These are phyloP conservation scores for Nakazawaea peltata DNA, from an alignment of 805 yeast genomes.

Conservation along the genomic window DNA sequence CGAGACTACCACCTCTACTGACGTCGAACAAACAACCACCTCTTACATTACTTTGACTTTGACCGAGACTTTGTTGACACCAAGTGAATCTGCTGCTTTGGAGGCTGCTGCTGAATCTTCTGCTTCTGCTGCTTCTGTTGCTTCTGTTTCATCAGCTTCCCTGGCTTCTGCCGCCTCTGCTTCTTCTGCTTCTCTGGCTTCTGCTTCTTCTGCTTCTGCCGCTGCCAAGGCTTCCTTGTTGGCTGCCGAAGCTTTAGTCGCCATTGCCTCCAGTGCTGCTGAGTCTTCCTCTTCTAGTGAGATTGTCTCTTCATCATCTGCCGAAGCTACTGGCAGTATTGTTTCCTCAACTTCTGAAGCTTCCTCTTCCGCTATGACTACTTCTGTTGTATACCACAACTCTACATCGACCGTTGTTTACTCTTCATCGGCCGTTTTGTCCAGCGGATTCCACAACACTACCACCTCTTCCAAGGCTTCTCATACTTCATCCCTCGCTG, in stretches of 20 bases:
- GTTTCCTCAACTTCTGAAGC: constrained; percentile 12
- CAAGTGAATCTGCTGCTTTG: constrained; percentile 31
- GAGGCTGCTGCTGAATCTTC: constrained; percentile 23
- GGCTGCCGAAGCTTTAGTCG: constrained; percentile 30
- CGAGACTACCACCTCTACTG: constrained; percentile 1
- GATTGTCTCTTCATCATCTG: not conserved
- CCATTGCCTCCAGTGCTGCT: constrained; percentile 30
- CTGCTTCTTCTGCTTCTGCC: constrained; percentile 14
- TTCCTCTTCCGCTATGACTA: not conserved
- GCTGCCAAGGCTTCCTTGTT: constrained; percentile 18
- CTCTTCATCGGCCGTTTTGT: constrained; percentile 14
- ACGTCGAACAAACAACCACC: constrained; percentile 28
- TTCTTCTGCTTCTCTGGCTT: constrained; percentile 14
- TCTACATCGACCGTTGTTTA: constrained; percentile 15
- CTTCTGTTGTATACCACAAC: constrained; percentile 10
- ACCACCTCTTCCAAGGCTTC: constrained; percentile 19
- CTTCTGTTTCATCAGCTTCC: constrained; percentile 22
- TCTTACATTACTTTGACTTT: constrained; percentile 34
- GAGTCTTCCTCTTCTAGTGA: constrained; percentile 9
- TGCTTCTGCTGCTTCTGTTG: constrained; percentile 30
- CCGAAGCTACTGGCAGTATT: not conserved
- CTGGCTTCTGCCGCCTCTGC: constrained; percentile 18
- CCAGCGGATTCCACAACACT: constrained; percentile 10
- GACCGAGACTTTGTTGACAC: constrained; percentile 37
- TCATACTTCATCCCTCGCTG: not conserved